These are phyloP conservation scores for Tricharina praecox DNA, from an alignment of 495 filamentous ascomycete genomes.

Conservation along the genomic window DNA sequence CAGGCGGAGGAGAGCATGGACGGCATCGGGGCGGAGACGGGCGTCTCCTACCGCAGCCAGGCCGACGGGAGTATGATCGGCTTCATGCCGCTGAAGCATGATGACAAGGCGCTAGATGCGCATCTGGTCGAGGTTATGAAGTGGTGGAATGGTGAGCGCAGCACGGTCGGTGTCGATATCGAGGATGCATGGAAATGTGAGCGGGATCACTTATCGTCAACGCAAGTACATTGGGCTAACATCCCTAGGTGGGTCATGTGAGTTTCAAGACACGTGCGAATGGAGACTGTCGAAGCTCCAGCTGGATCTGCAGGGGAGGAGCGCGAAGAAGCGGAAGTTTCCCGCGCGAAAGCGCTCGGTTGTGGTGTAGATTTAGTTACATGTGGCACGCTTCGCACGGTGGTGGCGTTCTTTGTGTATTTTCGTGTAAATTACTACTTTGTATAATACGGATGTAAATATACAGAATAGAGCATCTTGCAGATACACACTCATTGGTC, in stretches of 20 bases:
- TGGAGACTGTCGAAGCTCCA: conserved; percentile 34
- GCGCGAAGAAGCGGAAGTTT: neutral
- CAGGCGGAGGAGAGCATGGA: conserved; percentile 40
- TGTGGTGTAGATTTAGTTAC: too few relatives aligned
- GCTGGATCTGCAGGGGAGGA: neutral
- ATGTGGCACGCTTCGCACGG: too few relatives aligned
- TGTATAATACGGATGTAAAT: too few relatives aligned
- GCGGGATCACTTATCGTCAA: conserved; percentile 11
- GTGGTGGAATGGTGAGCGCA: conserved; percentile 76
- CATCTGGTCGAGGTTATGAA: conserved; percentile 54
- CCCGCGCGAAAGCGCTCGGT: too few relatives aligned
- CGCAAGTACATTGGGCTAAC: conserved; percentile 18
- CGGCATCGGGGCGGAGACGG: conserved; percentile 39
- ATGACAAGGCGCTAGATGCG: conserved; percentile 39
- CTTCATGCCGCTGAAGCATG: conserved; percentile 50
- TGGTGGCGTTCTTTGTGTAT: neutral
- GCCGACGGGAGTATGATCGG: conserved; percentile 43
- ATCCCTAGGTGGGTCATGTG: conserved; percentile 29
- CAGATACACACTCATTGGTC: too few relatives aligned
- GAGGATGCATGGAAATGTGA: conserved; percentile 83
- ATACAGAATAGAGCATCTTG: too few relatives aligned
- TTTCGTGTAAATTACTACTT: neutral
- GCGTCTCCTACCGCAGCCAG: conserved; percentile 44
- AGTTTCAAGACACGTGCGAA: conserved; percentile 38
- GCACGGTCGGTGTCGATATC: conserved; percentile 62